Base-by-base conservation (phyloP, 305 asterid genomes). In the Vinca major region DNA sequence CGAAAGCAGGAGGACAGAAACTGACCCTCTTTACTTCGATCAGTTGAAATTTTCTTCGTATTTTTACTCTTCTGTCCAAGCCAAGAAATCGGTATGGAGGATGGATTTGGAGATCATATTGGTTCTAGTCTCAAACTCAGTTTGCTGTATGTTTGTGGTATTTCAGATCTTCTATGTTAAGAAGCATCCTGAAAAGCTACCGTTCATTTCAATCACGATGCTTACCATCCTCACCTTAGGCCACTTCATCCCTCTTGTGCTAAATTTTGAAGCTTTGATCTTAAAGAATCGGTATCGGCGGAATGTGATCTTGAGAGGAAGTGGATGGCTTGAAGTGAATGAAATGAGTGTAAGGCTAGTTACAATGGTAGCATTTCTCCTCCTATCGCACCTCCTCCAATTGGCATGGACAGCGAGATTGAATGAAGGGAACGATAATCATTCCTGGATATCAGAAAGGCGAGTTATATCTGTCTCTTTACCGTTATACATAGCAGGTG, bases 91-190 rank as follows among this genome's bases (percentile, higher is more conserved):
- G 13, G 70, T 83, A 26, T 83, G 83, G 92, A 82, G 96, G 77
- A 87, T 89, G 88, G 95, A 86, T 77, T 26, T 86, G 43, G 92
- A 87, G 85, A 83, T 84, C 77, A 66, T 58, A 4, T 73, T 87
- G 84, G 87, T 83, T 54, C 73, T 89, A 74, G 74, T 87, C 75
- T 84, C 89, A 7, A 85, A 77, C 78, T 82, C 86, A 12, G 73
- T 85, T 17, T 45, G 73, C 3, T 87, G 94, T 69, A 21, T 87
- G 43, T 84, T 87, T 5, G 26, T 83, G 1, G 83, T 63, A 14
- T 55, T 80, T 5, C 95, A 89, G 68, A 73, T 84, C 7, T 75
- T 84, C 69, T 82, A 84, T 66, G 84, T 79, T 50, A 84, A 66
- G 55, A 79, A 76, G 57, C 77, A 86, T 74, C 85, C 84, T 0